Evolutionary conservation across 768 basidiomycete species (phyloP).

Genomic region (Tylopilus sp.): DNA sequence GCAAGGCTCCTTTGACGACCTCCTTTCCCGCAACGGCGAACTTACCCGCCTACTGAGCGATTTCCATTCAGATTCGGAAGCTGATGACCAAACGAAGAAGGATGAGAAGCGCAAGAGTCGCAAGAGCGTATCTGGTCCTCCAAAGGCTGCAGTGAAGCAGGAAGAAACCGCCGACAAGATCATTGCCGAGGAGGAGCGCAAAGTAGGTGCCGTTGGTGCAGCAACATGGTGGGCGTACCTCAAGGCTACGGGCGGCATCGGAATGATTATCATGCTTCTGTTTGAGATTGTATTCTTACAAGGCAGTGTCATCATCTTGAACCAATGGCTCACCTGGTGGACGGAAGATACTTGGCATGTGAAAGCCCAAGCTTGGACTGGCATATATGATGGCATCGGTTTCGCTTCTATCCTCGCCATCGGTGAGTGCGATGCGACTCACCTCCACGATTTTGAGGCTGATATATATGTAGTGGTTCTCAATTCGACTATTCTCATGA

Average conservation of each 20-base stretch:
- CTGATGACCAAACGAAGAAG: constrained; percentile 3
- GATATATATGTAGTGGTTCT: constrained; percentile 21
- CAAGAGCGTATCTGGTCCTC: constrained; percentile 7
- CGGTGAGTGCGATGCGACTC: constrained; percentile 7
- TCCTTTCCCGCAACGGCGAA: constrained; percentile 29
- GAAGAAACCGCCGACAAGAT: constrained; percentile 10
- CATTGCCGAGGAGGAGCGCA: constrained; percentile 27
- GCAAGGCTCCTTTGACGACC: constrained; percentile 40
- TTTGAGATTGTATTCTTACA: constrained; percentile 23
- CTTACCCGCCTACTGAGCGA: constrained; percentile 27
- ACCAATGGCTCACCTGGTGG: constrained; percentile 33
- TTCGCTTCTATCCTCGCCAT: constrained; percentile 15
- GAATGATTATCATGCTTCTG: constrained; percentile 19
- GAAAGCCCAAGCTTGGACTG: constrained; percentile 27
- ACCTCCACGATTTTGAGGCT: not conserved
- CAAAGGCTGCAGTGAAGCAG: constrained; percentile 10
- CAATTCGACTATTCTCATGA: constrained; percentile 24
- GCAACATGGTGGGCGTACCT: constrained; percentile 32
- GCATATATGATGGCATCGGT: constrained; percentile 29
- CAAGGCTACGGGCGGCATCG: constrained; percentile 26
- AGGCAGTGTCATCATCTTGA: constrained; percentile 22
- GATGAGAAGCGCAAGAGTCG: constrained; percentile 26
- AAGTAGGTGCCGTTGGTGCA: constrained; percentile 20
- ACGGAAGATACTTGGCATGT: constrained; percentile 22
- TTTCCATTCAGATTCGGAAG: constrained; percentile 10